These are phyloP conservation scores for Chrysoporthe puriensis DNA, from an alignment of 2,329 filamentous ascomycete species.

Conservation along the genomic window DNA sequence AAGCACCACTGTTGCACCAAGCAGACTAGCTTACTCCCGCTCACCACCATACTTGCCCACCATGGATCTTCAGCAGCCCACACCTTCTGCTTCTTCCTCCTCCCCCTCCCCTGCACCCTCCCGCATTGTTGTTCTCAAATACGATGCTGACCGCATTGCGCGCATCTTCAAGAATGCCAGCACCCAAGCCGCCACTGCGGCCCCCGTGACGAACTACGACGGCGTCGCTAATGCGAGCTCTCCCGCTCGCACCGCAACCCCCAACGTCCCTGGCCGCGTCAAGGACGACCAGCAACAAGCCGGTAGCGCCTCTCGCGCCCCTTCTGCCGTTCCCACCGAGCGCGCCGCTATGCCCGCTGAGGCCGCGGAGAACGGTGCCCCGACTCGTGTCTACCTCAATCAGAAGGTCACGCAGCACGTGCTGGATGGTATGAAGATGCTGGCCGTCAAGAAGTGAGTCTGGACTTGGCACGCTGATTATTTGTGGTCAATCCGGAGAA, in stretches of 20 bases:
- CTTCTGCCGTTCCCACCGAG: constrained; percentile 59
- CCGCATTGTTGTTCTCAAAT: constrained; percentile 14
- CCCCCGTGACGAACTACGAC: constrained; percentile 1
- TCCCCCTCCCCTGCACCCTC: not conserved
- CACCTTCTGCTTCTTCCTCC: not conserved
- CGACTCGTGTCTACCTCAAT: constrained; percentile 72
- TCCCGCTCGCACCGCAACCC: constrained; percentile 27
- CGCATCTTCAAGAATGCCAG: constrained; percentile 16
- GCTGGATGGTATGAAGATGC: constrained; percentile 74
- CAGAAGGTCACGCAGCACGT: constrained; percentile 69
- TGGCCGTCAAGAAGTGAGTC: constrained; percentile 72
- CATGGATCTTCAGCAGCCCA: constrained; percentile 4
- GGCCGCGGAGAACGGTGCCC: constrained; percentile 67
- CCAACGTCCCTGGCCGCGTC: constrained; percentile 20
- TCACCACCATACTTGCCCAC: not conserved
- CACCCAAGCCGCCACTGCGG: not conserved
- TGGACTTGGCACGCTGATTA: not conserved
- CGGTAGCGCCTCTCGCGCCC: constrained; percentile 52
- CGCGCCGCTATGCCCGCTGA: constrained; percentile 60
- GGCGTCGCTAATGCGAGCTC: constrained; percentile 11
- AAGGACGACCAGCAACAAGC: constrained; percentile 13
- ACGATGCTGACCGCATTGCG: constrained; percentile 8
- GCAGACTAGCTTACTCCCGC: not conserved
- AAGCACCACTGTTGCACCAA: not conserved
- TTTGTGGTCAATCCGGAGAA: not conserved